These are phyloP conservation scores for Besnoitia besnoiti DNA, from an alignment of 169 alveolate genomes.

Conservation along the genomic window DNA sequence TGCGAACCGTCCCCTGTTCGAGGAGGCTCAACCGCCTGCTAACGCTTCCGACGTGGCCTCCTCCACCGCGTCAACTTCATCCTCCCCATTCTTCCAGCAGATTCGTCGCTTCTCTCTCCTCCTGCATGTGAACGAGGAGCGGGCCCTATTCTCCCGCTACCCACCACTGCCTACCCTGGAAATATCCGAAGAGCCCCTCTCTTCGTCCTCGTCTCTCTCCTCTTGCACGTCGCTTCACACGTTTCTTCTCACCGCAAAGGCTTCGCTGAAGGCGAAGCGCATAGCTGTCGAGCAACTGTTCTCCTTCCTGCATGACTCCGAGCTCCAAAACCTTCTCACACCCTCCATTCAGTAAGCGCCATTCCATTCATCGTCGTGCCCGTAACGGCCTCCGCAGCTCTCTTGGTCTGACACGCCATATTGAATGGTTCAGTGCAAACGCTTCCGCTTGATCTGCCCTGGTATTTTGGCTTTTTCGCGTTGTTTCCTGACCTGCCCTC, in stretches of 20 bases:
- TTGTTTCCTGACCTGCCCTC: not conserved
- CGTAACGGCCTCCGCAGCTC: no score
- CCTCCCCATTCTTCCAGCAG: not conserved
- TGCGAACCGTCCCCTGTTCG: conserved; percentile 11
- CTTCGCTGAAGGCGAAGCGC: conserved; percentile 16
- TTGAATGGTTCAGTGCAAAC: no score
- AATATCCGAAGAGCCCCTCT: not conserved
- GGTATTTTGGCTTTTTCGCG: not conserved
- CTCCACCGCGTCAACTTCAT: not conserved
- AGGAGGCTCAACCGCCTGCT: conserved; percentile 1
- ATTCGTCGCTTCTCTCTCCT: conserved; percentile 1
- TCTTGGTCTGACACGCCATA: no score
- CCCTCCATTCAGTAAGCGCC: not conserved
- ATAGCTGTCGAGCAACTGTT: not conserved
- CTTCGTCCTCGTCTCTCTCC: not conserved
- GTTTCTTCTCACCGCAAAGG: not conserved
- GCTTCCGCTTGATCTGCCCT: not conserved
- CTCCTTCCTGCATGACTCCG: conserved; percentile 9
- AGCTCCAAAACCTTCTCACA: not conserved
- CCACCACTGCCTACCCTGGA: not conserved
- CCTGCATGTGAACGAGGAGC: not conserved
- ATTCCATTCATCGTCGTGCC: no score
- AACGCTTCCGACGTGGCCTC: not conserved
- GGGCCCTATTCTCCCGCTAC: not conserved
- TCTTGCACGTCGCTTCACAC: not conserved